Evolutionary conservation across 1,139 yeast species (phyloP).

Genomic region (Saccharomyces hybrid): DNA sequence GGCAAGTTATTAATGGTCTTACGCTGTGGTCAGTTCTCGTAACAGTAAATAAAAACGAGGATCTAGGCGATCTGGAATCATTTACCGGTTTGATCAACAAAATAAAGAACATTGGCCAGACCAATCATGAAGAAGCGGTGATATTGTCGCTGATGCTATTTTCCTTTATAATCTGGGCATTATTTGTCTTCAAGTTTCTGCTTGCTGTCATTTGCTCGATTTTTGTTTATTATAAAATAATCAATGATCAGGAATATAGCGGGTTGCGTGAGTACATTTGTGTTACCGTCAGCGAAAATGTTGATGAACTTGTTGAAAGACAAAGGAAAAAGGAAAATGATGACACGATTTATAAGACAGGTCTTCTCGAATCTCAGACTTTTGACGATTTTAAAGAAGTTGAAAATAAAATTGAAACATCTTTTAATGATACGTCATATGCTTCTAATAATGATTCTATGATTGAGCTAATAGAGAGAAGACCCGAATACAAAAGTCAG

Average conservation of each 20-base stretch:
- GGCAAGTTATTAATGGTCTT: conserved; percentile 75
- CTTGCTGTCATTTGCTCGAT: conserved; percentile 49
- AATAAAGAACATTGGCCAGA: conserved; percentile 48
- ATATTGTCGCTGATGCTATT: conserved; percentile 66
- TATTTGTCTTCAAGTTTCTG: conserved; percentile 54
- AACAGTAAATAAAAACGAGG: conserved; percentile 31
- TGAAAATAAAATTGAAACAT: neutral
- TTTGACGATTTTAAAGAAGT: neutral
- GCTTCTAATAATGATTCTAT: conserved; percentile 1
- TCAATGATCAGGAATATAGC: conserved; percentile 14
- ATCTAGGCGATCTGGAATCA: conserved; percentile 18
- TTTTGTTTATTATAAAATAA: conserved; percentile 47
- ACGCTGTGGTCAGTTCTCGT: conserved; percentile 50
- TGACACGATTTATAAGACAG: neutral
- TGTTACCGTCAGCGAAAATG: conserved; percentile 22
- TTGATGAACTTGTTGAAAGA: conserved; percentile 16
- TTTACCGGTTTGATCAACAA: conserved; percentile 46
- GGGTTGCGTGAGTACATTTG: conserved; percentile 27
- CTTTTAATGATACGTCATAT: conserved; percentile 1
- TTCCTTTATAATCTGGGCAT: conserved; percentile 64
- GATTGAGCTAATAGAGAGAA: neutral
- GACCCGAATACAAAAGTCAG: neutral
- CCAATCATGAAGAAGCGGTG: conserved; percentile 59
- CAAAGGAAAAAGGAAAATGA: neutral
- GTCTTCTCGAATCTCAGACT: conserved; percentile 1